Base-by-base conservation (phyloP, 2,329 filamentous ascomycete species). In the Beauveria varroae region DNA sequence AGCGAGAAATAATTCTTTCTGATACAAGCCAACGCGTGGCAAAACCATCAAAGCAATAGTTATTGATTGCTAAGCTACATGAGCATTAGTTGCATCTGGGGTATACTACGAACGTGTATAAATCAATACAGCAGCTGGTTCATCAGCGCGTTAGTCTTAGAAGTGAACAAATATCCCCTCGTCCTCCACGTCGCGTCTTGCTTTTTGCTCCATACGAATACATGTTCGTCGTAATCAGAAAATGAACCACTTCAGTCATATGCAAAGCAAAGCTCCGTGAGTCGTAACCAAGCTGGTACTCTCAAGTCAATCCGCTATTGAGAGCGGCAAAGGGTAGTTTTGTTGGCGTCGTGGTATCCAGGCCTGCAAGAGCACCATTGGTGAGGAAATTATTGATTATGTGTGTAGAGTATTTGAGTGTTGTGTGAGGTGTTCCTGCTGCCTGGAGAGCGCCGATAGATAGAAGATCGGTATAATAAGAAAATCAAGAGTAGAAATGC, bases 381-480 rank as follows among this genome's bases (percentile, higher is more conserved):
- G 28, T 18, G 1, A 28, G 37, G 4, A 24, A 14, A 28, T 46
- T 51, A 46, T 43, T 18, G 34, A 46, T 57, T 43, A 30, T 22
- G 40, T n/a, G 28, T 22, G 40, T 47, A 50, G 49, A 41, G 20
- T 37, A 52, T 59, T 34, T 30, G 16, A 40, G 10, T 49, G 46
- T 51, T 26, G 43, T 50, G 30, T 46, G 30, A n/a, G 12, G 20
- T 55, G 28, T 59, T 51, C 47, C 43, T 37, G 52, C 44, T 47
- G 56, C 30, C 55, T 44, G 37, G 49, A 57, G 51, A 50, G 37
- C 52, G 26, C 57, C 52, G 26, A 46, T 56, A 49, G 60, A 53
- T 63, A 44, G 53, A 62, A 53, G 60, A 61, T n/a, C 51, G 61
- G 62, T 46, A 64, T 63, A 56, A 63, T 49, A 56, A 62, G 62